These are phyloP conservation scores for Aquanectria penicillioides DNA, from an alignment of 2,329 filamentous ascomycete species.

Conservation along the genomic window DNA sequence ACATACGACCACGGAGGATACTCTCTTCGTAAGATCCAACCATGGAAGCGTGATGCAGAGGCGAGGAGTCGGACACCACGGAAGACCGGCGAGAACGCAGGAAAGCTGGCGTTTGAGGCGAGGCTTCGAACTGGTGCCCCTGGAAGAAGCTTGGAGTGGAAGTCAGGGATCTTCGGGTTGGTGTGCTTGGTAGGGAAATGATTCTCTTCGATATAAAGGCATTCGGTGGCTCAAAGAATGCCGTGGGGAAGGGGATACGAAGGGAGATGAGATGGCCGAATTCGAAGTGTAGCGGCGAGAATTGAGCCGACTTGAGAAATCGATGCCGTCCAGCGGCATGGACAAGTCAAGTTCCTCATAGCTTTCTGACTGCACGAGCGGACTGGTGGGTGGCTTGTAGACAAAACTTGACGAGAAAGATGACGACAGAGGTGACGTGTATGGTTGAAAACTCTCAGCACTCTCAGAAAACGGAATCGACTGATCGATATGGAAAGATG, in stretches of 20 bases:
- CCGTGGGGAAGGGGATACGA: conserved; percentile 52
- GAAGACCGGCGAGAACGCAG: conserved; percentile 73
- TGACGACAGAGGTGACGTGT: conserved; percentile 72
- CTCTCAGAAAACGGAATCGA: conserved; percentile 45
- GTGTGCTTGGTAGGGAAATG: conserved; percentile 78
- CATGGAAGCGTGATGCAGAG: conserved; percentile 91
- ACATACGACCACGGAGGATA: conserved; percentile 95
- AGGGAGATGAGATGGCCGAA: conserved; percentile 63
- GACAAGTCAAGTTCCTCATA: conserved; percentile 77
- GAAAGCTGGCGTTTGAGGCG: conserved; percentile 61
- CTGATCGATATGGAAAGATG: conserved; percentile 56
- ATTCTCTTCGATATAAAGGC: conserved; percentile 64
- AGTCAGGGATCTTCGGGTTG: conserved; percentile 79
- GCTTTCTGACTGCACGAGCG: conserved; percentile 87
- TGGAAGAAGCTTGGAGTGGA: conserved; percentile 58
- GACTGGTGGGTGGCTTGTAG: conserved; percentile 90
- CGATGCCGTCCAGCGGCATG: conserved; percentile 60
- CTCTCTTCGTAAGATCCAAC: conserved; percentile 98
- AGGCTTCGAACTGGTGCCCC: conserved; percentile 46
- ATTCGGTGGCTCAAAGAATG: conserved; percentile 39
- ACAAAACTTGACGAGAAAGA: conserved; percentile 83
- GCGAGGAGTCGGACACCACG: conserved; percentile 76
- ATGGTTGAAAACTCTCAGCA: conserved; percentile 52
- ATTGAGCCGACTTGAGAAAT: conserved; percentile 54
- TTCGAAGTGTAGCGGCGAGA: conserved; percentile 78